A percentile compares a stretch with the other conserved stretches of the same genome.
Evolutionary conservation across 2,329 filamentous ascomycete genomes (phyloP).

Genomic region (Fusarium nygamai): DNA sequence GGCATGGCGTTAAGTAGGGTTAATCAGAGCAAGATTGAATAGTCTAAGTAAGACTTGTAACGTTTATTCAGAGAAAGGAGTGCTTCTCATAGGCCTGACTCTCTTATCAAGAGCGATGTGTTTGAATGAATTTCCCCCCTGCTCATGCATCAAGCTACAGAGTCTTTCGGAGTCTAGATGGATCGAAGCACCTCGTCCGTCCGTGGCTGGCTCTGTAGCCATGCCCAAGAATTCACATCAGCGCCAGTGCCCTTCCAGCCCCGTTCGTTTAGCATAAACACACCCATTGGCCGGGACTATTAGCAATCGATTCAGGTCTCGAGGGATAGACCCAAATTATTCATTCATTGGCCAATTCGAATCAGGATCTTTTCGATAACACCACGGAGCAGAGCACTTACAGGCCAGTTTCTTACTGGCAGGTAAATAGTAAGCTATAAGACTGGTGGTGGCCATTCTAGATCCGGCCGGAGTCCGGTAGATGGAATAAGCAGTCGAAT

Average conservation of each 20-base stretch:
- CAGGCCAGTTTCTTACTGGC: not conserved
- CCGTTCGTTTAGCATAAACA: not conserved
- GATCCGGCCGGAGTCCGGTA: not conserved
- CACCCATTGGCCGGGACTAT: not conserved
- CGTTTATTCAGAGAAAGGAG: not conserved
- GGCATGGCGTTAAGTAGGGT: slow-evolving; percentile 49
- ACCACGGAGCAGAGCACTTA: not conserved
- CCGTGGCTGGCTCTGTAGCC: not conserved
- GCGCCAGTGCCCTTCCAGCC: not conserved
- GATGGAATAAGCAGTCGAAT: not conserved
- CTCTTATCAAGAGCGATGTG: not conserved
- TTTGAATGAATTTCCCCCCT: not conserved
- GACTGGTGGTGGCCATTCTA: not conserved
- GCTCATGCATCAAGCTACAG: not conserved
- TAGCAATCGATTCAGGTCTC: not conserved
- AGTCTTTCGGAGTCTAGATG: not conserved
- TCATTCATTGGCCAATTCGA: not conserved
- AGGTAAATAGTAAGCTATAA: not conserved
- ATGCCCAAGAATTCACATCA: not conserved
- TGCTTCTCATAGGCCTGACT: not conserved
- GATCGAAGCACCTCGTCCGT: not conserved
- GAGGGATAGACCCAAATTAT: not conserved
- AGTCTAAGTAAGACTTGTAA: slow-evolving; percentile 30
- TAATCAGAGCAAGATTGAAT: slow-evolving; percentile 40
- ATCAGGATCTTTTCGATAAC: not conserved